Evolutionary conservation across 371 early-diverging fungal species (phyloP).

Genomic region (Mortierella sp.): DNA sequence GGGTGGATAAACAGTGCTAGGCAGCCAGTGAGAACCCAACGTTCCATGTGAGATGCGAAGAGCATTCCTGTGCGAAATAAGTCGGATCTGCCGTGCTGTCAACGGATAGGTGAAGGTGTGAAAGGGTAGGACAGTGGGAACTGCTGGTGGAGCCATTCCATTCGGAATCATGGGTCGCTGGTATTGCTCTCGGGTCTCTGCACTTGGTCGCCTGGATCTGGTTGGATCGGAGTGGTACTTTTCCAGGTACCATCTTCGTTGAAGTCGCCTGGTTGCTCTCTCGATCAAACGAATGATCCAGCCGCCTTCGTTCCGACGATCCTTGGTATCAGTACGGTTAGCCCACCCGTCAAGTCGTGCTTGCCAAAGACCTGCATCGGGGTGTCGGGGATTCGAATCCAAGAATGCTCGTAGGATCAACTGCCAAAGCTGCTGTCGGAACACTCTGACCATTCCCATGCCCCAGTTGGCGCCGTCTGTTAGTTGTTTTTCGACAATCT

Average conservation of each 20-base stretch:
- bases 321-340: constrained; percentile 27
- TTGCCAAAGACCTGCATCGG: constrained; percentile 31
- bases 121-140: constrained; percentile 92
- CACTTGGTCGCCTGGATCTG: constrained; percentile 36
- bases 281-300: constrained; percentile 80
- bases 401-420: constrained; percentile 54
- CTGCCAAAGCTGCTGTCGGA: constrained; percentile 46
- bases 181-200: constrained; percentile 57
- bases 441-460: constrained; percentile 57
- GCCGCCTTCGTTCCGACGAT: constrained; percentile 77
- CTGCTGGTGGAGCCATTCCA: constrained; percentile 68
- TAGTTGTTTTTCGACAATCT: constrained; percentile 84
- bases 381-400: constrained; percentile 46
- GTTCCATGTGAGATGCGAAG: constrained; percentile 79
- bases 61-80: constrained; percentile 89
- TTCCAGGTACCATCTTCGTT: constrained; percentile 74
- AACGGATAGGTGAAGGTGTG: constrained; percentile 94
- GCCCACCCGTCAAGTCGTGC: constrained; percentile 30
- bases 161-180: constrained; percentile 71
- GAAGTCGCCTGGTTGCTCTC: constrained; percentile 68
- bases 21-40: constrained; percentile 74
- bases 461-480: constrained; percentile 72
- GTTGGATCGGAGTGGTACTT: constrained; percentile 42
- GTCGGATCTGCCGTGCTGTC: constrained; percentile 82
- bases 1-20: constrained; percentile 78